Percentiles rank a stretch among this genome's conserved stretches.
Conservation (phyloP, 2,329 filamentous ascomycete species). For the Beauveria sp. region DNA sequence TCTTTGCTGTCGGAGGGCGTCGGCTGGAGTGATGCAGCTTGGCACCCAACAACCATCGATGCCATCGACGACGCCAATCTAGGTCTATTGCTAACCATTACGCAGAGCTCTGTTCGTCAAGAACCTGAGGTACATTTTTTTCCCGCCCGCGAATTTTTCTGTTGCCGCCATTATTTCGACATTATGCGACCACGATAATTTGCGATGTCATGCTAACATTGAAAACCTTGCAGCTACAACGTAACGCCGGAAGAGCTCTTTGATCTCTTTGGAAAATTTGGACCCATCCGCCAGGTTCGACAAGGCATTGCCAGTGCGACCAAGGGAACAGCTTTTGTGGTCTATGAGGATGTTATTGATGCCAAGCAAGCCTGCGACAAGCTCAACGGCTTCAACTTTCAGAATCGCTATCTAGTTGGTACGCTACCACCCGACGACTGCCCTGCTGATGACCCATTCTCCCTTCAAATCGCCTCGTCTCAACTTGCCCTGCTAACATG, state of each 20-base stretch:
- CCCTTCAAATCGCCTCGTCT: neutral
- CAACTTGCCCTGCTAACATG: conserved; percentile 1
- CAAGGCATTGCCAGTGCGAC: conserved; percentile 96
- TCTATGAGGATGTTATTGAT: conserved; percentile 99
- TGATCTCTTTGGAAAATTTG: conserved; percentile 97
- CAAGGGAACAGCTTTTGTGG: conserved; percentile 97
- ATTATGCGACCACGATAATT: neutral
- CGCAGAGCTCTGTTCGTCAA: conserved; percentile 97
- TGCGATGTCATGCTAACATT: conserved; percentile 4
- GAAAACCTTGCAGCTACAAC: conserved; percentile 67
- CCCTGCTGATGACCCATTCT: neutral
- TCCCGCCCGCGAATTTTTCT: conserved; percentile 6
- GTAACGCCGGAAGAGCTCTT: conserved; percentile 96
- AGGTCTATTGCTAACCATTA: conserved; percentile 24
- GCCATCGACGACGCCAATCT: neutral
- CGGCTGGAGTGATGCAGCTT: neutral
- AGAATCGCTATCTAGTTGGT: conserved; percentile 98
- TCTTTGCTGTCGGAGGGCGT: neutral
- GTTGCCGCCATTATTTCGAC: neutral
- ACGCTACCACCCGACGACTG: conserved; percentile 32
- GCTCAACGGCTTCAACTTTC: conserved; percentile 99
- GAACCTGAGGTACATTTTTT: conserved; percentile 74
- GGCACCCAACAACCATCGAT: neutral
- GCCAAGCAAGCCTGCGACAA: conserved; percentile 99
- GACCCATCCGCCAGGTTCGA: conserved; percentile 93